Evolutionary conservation across 208 protist genomes (phyloP).

Genomic region (Trypanosoma boissoni): DNA sequence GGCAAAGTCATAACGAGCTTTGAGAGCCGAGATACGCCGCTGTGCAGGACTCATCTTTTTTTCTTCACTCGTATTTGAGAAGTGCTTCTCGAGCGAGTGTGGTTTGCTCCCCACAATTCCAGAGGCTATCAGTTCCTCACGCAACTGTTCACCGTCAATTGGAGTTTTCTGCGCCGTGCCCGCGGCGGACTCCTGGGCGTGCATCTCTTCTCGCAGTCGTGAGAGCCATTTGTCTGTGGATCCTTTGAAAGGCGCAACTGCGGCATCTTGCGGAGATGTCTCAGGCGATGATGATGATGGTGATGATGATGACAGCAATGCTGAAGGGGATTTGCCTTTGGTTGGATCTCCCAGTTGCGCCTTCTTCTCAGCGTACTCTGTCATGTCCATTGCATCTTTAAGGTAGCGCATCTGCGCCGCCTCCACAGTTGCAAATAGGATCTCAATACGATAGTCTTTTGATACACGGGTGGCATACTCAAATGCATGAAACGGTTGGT

Average conservation of each 20-base stretch:
- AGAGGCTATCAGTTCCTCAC: slow-evolving; percentile 46
- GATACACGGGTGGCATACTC: slow-evolving; percentile 87
- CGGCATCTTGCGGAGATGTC: background rate
- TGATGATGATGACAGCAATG: background rate
- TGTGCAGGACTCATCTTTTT: slow-evolving; percentile 26
- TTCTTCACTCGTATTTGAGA: background rate
- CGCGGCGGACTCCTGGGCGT: slow-evolving; percentile 18
- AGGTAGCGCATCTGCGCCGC: slow-evolving; percentile 56
- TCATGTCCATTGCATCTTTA: slow-evolving; percentile 63
- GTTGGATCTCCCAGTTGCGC: background rate
- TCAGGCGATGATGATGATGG: background rate
- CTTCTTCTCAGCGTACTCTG: slow-evolving; percentile 57
- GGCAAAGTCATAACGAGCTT: slow-evolving; percentile 66
- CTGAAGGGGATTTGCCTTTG: background rate
- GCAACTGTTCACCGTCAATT: slow-evolving; percentile 64
- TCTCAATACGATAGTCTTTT: slow-evolving; percentile 90
- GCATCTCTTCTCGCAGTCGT: slow-evolving; percentile 38
- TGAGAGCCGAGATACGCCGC: slow-evolving; percentile 64
- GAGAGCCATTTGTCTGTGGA: slow-evolving; percentile 55
- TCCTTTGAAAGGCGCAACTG: slow-evolving; percentile 1
- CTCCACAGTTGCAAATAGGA: slow-evolving; percentile 88
- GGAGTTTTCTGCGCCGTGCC: background rate
- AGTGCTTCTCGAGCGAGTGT: slow-evolving; percentile 18
- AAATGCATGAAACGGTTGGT: slow-evolving; percentile 85
- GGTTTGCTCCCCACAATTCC: slow-evolving; percentile 39